A percentile compares a stretch with the other conserved stretches of the same genome.
Evolutionary conservation across 768 basidiomycete genomes (phyloP).

Genomic region (Mycena floridula): DNA sequence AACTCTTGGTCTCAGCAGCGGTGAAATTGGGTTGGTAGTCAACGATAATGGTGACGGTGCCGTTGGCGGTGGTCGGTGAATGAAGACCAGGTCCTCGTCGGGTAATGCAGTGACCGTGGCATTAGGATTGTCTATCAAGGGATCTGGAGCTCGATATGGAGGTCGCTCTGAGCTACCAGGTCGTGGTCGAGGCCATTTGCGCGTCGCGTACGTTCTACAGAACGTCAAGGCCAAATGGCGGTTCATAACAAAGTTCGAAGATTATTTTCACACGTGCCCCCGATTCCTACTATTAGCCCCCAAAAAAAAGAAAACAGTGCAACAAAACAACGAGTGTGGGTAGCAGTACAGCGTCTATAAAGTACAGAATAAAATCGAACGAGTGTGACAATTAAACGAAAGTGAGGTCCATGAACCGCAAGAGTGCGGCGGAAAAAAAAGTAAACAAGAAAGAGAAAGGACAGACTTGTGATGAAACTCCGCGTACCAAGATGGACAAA

Average conservation of each 20-base stretch:
- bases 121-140: constrained; percentile 45
- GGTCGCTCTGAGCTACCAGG: constrained; percentile 49
- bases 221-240: constrained; percentile 8
- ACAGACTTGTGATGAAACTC: too few relatives aligned
- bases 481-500: not conserved
- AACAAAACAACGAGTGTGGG: not conserved
- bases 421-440: not conserved
- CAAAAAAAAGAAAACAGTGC: constrained; percentile 4
- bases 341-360: not conserved
- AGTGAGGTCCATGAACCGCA: not conserved
- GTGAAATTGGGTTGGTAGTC: constrained; percentile 63
- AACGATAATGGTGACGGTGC: constrained; percentile 69
- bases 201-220: constrained; percentile 38
- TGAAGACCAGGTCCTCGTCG: constrained; percentile 63
- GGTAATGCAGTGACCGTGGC: constrained; percentile 43
- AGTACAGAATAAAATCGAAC: not conserved
- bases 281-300: too few relatives aligned
- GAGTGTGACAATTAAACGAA: not conserved
- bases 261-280: too few relatives aligned
- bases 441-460: not conserved
- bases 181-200: constrained; percentile 38
- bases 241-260: not conserved
- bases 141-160: constrained; percentile 53
- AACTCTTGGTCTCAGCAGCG: constrained; percentile 46
- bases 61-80: constrained; percentile 80